Percentiles rank a stretch among this genome's conserved stretches.
These are phyloP conservation scores for Podochytrium sp. DNA, from an alignment of 192 early-diverging fungal genomes.

Conservation along the genomic window DNA sequence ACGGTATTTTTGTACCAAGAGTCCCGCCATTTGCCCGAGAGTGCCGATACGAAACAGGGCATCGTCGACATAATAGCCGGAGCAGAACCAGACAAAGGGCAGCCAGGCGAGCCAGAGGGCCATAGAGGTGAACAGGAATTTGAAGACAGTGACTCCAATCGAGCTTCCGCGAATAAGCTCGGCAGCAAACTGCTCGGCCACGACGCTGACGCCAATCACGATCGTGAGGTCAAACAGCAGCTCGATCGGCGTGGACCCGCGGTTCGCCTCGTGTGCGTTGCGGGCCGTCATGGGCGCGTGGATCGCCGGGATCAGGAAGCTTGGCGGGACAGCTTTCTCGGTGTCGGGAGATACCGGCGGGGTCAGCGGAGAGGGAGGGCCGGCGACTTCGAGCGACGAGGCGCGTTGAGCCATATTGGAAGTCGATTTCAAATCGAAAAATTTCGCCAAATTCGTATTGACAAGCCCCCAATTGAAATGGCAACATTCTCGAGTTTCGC, in stretches of 20 bases:
- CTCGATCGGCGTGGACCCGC: background rate
- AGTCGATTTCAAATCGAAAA: constrained; percentile 16
- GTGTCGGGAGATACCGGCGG: background rate
- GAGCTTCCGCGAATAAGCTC: background rate
- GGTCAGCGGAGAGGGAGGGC: background rate
- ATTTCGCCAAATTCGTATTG: background rate
- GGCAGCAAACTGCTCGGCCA: background rate
- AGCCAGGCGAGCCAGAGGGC: constrained; percentile 1
- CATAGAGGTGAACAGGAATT: background rate
- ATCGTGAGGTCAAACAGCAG: background rate
- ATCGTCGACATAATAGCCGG: constrained; percentile 12
- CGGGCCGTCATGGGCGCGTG: background rate
- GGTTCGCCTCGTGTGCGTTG: background rate
- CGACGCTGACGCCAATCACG: background rate
- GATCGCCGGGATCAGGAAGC: background rate
- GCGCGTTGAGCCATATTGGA: background rate
- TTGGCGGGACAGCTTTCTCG: background rate
- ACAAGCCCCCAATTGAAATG: background rate
- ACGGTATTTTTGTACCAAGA: too few relatives aligned
- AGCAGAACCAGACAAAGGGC: constrained; percentile 5
- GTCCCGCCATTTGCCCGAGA: constrained; percentile 21
- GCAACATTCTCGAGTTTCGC: too few relatives aligned
- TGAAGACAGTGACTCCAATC: background rate
- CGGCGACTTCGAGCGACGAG: background rate
- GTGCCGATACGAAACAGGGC: constrained; percentile 7